These are phyloP conservation scores for Phanerochaete carnosa DNA, from an alignment of 768 basidiomycete genomes.

Conservation along the genomic window DNA sequence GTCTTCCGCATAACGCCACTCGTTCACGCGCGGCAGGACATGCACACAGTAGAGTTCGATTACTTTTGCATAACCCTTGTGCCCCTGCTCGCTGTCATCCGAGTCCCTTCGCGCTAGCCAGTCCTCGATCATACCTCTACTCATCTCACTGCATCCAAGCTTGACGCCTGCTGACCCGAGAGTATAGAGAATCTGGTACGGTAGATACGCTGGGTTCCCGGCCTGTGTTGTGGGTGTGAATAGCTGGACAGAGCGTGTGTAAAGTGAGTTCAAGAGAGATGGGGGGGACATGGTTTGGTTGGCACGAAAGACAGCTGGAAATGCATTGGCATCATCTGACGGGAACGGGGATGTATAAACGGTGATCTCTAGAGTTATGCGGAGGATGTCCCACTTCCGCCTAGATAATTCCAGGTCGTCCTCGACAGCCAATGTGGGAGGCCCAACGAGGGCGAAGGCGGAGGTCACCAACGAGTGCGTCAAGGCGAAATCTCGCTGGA, in stretches of 20 bases:
- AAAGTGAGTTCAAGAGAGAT: constrained; percentile 50
- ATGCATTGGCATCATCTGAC: constrained; percentile 34
- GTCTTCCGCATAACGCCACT: constrained; percentile 79
- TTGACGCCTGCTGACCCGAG: constrained; percentile 70
- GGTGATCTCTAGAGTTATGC: constrained; percentile 79
- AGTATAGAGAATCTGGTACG: constrained; percentile 66
- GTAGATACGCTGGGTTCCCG: constrained; percentile 55
- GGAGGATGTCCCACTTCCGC: constrained; percentile 84
- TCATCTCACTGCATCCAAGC: constrained; percentile 55
- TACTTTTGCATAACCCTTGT: constrained; percentile 67
- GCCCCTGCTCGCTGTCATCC: constrained; percentile 28
- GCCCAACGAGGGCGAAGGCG: constrained; percentile 58
- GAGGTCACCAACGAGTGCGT: constrained; percentile 64
- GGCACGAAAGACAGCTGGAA: constrained; percentile 52
- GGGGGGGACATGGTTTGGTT: constrained; percentile 57
- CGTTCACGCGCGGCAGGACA: constrained; percentile 65
- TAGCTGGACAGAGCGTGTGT: constrained; percentile 61
- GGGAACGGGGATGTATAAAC: constrained; percentile 56
- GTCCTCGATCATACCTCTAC: constrained; percentile 67
- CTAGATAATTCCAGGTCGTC: constrained; percentile 46
- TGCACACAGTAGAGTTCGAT: constrained; percentile 75
- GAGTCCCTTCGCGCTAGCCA: constrained; percentile 64
- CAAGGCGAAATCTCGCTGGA: constrained; percentile 66
- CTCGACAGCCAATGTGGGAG: constrained; percentile 37
- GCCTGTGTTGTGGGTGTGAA: constrained; percentile 55